A percentile compares a stretch with the other conserved stretches of the same genome.
These are phyloP conservation scores for Aspergillus phoenicis DNA, from an alignment of 2,329 filamentous ascomycete species.

Conservation along the genomic window DNA sequence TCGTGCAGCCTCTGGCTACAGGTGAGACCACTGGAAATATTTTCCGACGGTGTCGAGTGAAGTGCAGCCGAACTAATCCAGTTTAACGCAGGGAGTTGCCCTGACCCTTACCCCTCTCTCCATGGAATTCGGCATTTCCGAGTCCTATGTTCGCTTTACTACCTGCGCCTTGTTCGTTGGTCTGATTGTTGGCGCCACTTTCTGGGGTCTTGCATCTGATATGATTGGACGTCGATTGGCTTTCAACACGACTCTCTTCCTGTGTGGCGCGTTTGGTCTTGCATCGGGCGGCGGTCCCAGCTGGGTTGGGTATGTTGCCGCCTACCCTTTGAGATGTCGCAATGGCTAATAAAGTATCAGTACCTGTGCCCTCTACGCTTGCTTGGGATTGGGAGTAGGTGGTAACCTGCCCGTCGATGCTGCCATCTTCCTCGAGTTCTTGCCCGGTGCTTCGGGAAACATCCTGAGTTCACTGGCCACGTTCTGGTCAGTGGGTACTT, in stretches of 20 bases:
- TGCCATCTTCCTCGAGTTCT: conserved; percentile 78
- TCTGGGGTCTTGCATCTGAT: conserved; percentile 79
- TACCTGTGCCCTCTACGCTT: conserved; percentile 16
- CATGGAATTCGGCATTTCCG: no score
- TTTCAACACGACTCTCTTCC: conserved; percentile 76
- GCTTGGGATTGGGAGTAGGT: conserved; percentile 52
- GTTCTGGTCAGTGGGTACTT: conserved; percentile 74
- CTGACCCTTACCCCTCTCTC: no score
- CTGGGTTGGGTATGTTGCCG: neutral
- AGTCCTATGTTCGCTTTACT: no score
- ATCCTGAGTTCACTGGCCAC: conserved; percentile 74
- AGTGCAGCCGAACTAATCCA: no score
- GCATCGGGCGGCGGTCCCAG: conserved; percentile 57
- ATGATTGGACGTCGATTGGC: conserved; percentile 74
- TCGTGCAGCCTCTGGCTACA: no score
- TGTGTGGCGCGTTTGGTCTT: conserved; percentile 74
- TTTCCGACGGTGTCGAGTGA: no score
- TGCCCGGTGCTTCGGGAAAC: conserved; percentile 69
- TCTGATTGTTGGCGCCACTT: conserved; percentile 72
- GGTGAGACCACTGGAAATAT: no score
- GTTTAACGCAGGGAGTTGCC: no score
- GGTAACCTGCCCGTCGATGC: conserved; percentile 81
- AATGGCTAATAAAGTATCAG: neutral
- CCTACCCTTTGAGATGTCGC: conserved; percentile 20
- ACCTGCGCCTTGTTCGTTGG: conserved; percentile 50